These are phyloP conservation scores for Ascochyta rabiei DNA, from an alignment of 2,329 filamentous ascomycete species.

Conservation along the genomic window DNA sequence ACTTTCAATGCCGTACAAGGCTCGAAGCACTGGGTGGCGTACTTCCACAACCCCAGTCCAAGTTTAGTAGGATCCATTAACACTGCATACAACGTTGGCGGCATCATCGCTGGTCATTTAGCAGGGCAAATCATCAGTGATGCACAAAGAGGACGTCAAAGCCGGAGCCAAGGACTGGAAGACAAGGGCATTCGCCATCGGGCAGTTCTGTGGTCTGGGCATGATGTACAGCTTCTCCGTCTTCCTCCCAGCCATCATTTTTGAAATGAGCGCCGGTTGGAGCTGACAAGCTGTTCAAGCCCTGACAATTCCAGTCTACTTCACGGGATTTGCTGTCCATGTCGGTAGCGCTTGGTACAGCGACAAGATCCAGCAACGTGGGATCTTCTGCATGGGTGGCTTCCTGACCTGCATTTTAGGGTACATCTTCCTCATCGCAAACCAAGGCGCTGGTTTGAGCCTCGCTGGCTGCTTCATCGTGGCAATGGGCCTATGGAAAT, in stretches of 20 bases:
- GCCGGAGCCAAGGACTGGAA: conserved; percentile 51
- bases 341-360: conserved; percentile 32
- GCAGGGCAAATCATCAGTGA: no score
- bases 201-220: conserved; percentile 49
- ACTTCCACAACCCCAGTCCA: conserved; percentile 1
- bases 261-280: conserved; percentile 33
- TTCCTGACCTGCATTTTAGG: conserved; percentile 53
- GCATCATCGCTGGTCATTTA: neutral
- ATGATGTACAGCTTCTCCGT: conserved; percentile 36
- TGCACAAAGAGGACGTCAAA: conserved; percentile 55
- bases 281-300: conserved; percentile 33
- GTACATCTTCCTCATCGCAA: conserved; percentile 52
- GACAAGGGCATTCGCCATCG: conserved; percentile 47
- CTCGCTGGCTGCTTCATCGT: conserved; percentile 39
- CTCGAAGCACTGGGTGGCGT: neutral
- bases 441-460: conserved; percentile 24
- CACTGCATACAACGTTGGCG: conserved; percentile 6
- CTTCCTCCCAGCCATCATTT: conserved; percentile 42
- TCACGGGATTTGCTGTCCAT: conserved; percentile 31
- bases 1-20: conserved; percentile 6
- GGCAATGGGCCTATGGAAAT: conserved; percentile 35
- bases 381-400: conserved; percentile 33
- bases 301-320: conserved; percentile 41
- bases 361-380: conserved; percentile 35
- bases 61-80: conserved; percentile 5